phyloP scores from a whole-genome alignment of 306 rosid species.

The Prunus mira region DNA sequence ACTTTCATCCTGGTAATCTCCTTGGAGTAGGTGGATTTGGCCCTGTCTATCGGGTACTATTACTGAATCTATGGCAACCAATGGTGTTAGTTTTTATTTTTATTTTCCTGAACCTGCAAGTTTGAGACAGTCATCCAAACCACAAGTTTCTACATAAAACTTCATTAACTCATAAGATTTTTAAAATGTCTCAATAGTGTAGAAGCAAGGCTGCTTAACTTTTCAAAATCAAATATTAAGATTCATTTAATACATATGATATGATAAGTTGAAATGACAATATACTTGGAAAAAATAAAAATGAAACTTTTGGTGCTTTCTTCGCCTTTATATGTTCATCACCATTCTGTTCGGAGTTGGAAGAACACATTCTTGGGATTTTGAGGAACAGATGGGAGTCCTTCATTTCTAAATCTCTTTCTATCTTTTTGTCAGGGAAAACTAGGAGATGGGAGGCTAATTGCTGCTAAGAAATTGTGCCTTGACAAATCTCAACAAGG shows the following conservation, averaged over 20 bases:
- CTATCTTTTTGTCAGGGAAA: constrained; percentile 50
- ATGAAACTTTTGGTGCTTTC: neutral
- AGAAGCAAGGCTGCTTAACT: neutral
- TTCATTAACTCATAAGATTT: neutral
- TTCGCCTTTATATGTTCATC: too few relatives aligned
- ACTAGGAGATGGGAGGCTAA: constrained; percentile 55
- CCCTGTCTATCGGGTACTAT: constrained; percentile 79
- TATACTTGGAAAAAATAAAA: neutral
- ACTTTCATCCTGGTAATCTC: constrained; percentile 56
- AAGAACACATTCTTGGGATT: neutral
- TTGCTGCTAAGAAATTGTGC: constrained; percentile 78
- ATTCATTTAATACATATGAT: neutral
- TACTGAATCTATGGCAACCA: constrained; percentile 20
- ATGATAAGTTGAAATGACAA: neutral
- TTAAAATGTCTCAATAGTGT: neutral
- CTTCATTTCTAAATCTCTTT: constrained; percentile 1
- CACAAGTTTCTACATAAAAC: neutral
- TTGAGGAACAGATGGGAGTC: constrained; percentile 10
- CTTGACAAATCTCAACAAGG: constrained; percentile 83
- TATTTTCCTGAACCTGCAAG: neutral
- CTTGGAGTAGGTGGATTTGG: constrained; percentile 98
- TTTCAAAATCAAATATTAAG: too few relatives aligned
- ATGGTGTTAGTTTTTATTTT: neutral
- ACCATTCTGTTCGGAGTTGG: neutral
- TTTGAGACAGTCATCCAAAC: neutral